These are phyloP conservation scores for Fusarium chuoi DNA, from an alignment of 2,329 filamentous ascomycete genomes.

Conservation along the genomic window DNA sequence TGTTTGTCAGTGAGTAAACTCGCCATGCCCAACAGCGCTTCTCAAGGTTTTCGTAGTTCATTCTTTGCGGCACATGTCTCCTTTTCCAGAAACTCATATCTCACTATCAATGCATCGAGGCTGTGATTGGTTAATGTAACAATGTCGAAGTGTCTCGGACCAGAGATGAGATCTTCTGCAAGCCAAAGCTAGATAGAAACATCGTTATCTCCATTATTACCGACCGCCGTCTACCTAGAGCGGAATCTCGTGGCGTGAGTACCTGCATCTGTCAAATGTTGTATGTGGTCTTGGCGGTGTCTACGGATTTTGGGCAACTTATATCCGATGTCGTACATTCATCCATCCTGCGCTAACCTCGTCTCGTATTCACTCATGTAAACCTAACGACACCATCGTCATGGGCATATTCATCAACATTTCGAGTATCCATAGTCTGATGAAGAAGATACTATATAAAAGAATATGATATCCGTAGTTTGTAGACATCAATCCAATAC, in stretches of 20 bases:
- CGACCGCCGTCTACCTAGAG: not conserved
- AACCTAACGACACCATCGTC: not conserved
- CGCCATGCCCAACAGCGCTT: not conserved
- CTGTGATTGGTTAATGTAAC: too few relatives aligned
- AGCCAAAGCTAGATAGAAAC: not conserved
- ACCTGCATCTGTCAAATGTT: not conserved
- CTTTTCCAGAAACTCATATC: not conserved
- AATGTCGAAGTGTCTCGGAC: not conserved
- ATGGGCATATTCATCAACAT: not conserved
- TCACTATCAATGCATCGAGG: not conserved
- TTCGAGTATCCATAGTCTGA: not conserved
- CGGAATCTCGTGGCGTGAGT: not conserved
- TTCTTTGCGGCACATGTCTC: not conserved
- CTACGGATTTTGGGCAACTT: slow-evolving; percentile 8
- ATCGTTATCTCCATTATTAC: not conserved
- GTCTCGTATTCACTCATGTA: slow-evolving; percentile 5
- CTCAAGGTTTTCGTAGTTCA: too few relatives aligned
- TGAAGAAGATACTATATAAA: not conserved
- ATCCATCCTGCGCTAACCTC: slow-evolving; percentile 1
- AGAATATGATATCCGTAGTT: not conserved
- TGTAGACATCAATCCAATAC: fast-evolving
- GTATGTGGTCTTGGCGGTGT: not conserved
- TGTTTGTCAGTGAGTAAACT: not conserved
- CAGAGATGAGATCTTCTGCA: not conserved
- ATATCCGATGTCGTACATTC: slow-evolving; percentile 3